Base-by-base conservation (phyloP, 768 basidiomycete species). In the Phaffia australis region DNA sequence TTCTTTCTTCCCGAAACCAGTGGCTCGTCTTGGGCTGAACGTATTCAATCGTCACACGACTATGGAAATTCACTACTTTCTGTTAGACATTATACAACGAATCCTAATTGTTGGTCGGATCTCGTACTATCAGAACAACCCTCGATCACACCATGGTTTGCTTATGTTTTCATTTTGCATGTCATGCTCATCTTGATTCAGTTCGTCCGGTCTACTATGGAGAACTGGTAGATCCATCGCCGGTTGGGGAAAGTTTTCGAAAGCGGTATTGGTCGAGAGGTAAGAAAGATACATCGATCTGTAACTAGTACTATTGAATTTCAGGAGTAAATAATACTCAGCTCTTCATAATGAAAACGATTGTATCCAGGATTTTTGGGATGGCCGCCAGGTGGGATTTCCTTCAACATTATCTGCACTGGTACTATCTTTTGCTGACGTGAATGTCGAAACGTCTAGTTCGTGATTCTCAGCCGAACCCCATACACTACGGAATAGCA, bases 401-500 rank as follows among this genome's bases (percentile, higher is more conserved):
- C 23, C 5, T 25, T 25, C 29, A 35, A 16, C 3, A 19, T 25
- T 9, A 8, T 23, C 23, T 9, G 63, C 79, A 78, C 87, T 79
- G 86, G 29, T 85, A 86, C 11, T 89, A 86, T 25, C 3, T 29
- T 18, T n/a, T 52, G 8, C 9, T 16, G 6, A 21, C 25, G 56
- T 91, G n/a, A 95, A 91, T 73, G 61, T 63, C 50, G 60, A 51
- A 55, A 50, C 86, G 87, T 19, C 85, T 87, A 15, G 86, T 97
- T 42, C 82, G 87, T n/a, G 83, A 86, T 60, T 81, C 92, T 0
- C 80, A 81, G 56, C 89, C 92, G 4, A 97, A 95, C 71, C 85
- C 89, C 4, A 92, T 87, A 0, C 94, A 98, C 74, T 88, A 83
- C 71, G 86, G 88, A 11, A 78, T 98, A 30, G 87, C 88, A 6